These are phyloP conservation scores for Yamadazyma siamensis DNA, from an alignment of 1,139 yeast genomes.

Conservation along the genomic window DNA sequence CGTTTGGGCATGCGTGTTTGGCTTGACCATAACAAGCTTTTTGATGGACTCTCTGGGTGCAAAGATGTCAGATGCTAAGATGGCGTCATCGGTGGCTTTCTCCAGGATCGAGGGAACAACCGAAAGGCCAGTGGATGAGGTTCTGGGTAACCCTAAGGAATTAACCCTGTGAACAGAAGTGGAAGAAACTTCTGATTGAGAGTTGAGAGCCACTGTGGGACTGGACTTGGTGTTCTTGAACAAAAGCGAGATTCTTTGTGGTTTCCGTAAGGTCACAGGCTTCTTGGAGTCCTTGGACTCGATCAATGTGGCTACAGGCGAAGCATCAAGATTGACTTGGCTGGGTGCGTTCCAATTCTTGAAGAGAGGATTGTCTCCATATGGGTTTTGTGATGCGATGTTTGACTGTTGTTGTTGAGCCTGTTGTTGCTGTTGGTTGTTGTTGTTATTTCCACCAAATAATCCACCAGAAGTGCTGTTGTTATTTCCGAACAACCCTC, in stretches of 20 bases:
- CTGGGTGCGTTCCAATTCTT: conserved; percentile 33
- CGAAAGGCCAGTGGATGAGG: conserved; percentile 1
- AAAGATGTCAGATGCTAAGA: conserved; percentile 69
- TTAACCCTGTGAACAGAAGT: too few species aligned
- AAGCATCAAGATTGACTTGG: conserved; percentile 16
- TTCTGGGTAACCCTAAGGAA: conserved; percentile 3
- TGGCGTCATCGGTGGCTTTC: conserved; percentile 43
- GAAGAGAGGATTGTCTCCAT: conserved; percentile 68
- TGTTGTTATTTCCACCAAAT: conserved; percentile 24
- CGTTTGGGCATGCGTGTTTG: too few species aligned
- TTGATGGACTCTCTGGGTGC: conserved; percentile 61
- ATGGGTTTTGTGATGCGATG: conserved; percentile 62
- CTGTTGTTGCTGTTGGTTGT: conserved; percentile 21
- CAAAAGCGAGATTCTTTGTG: conserved; percentile 59
- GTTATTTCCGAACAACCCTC: conserved; percentile 35
- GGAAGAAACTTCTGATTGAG: too few species aligned
- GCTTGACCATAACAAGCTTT: conserved; percentile 54
- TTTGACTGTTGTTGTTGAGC: conserved; percentile 24
- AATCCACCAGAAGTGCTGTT: conserved; percentile 23
- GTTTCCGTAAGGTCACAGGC: conserved; percentile 55
- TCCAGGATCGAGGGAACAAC: neutral
- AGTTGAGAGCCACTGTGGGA: too few species aligned
- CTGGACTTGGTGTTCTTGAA: conserved; percentile 16
- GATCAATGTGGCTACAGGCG: conserved; percentile 54
- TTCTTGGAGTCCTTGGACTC: conserved; percentile 43